Conservation (phyloP, 306 rosid species). For the Inga leiocalycina region DNA sequence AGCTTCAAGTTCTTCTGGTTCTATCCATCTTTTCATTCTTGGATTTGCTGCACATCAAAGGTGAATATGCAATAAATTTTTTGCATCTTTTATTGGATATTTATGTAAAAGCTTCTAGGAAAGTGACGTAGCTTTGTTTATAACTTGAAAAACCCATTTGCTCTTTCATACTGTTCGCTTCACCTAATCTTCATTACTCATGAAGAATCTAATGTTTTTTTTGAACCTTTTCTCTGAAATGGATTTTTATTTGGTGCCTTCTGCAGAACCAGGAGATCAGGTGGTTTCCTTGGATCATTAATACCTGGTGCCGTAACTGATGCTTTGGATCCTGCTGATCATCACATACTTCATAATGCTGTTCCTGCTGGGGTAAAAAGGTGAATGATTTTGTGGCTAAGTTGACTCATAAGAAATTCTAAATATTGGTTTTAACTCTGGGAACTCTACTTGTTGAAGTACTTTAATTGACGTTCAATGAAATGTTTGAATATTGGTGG, state of each 20-base stretch:
- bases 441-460: constrained; percentile 2
- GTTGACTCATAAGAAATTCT: constrained; percentile 8
- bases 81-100: neutral
- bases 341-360: constrained; percentile 76
- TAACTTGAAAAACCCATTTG: constrained; percentile 4
- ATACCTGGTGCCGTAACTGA: constrained; percentile 74
- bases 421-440: neutral
- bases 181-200: neutral
- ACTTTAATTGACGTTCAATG: neutral
- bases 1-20: constrained; percentile 92
- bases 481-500: too few species aligned
- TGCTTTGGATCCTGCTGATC: constrained; percentile 82
- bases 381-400: constrained; percentile 42
- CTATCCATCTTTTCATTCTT: constrained; percentile 84
- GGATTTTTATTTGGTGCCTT: constrained; percentile 36
- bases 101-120: constrained; percentile 12
- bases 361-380: constrained; percentile 87
- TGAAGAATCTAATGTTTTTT: neutral
- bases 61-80: constrained; percentile 27
- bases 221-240: constrained; percentile 23
- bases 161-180: constrained; percentile 17
- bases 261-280: constrained; percentile 68
- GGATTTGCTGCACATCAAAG: constrained; percentile 69
- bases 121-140: constrained; percentile 18
- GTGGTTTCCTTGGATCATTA: constrained; percentile 80